These are phyloP conservation scores for Botrytis cinerea DNA, from an alignment of 2,329 filamentous ascomycete species.

Conservation along the genomic window DNA sequence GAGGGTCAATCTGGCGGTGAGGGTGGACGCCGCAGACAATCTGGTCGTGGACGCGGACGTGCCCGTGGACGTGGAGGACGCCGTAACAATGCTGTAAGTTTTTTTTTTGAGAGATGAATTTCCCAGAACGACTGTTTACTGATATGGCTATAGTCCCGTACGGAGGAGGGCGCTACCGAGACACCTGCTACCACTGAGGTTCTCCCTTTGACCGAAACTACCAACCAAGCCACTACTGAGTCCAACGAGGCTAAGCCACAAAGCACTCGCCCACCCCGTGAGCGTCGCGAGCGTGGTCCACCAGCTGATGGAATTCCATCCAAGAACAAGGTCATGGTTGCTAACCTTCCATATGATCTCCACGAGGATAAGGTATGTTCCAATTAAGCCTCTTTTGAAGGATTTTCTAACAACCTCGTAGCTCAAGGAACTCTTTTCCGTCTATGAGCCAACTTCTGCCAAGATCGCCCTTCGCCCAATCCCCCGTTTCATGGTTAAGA, in stretches of 20 bases:
- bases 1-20: constrained; percentile 69
- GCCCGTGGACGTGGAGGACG: constrained; percentile 68
- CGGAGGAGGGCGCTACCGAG: constrained; percentile 48
- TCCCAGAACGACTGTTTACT: constrained; percentile 21
- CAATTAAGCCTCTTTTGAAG: neutral
- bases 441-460: constrained; percentile 88
- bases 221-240: constrained; percentile 57
- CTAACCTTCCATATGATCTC: constrained; percentile 97
- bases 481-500: constrained; percentile 99
- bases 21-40: constrained; percentile 62
- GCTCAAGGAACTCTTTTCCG: constrained; percentile 96
- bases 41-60: constrained; percentile 68
- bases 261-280: constrained; percentile 54
- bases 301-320: constrained; percentile 96
- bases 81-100: constrained; percentile 59
- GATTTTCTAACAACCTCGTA: constrained; percentile 44
- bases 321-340: constrained; percentile 99
- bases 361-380: constrained; percentile 86
- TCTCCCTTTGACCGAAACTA: constrained; percentile 62
- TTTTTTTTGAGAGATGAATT: constrained; percentile 26
- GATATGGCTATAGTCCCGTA: constrained; percentile 34
- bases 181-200: constrained; percentile 54
- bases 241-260: constrained; percentile 44
- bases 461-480: constrained; percentile 99
- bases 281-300: constrained; percentile 82